phyloP scores from a whole-genome alignment of 164 flowering plant species.

The Saururus chinensis region DNA sequence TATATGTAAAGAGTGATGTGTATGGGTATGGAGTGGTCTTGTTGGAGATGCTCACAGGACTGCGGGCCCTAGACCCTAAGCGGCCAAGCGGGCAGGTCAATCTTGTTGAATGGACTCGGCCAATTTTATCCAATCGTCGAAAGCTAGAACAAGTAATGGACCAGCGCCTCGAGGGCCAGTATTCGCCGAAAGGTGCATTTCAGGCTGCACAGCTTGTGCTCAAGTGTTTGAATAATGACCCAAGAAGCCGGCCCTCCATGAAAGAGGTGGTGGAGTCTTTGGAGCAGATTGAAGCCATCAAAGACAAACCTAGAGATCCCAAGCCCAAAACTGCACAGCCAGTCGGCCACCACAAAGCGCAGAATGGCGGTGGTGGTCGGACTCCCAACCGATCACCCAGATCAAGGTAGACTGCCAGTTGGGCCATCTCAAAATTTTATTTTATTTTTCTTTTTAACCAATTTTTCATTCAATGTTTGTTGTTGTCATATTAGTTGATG shows the following conservation, averaged over 20 bases:
- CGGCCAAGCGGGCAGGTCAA: constrained; percentile 54
- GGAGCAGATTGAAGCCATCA: constrained; percentile 31
- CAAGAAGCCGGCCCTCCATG: constrained; percentile 67
- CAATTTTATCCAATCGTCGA: constrained; percentile 34
- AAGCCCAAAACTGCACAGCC: neutral
- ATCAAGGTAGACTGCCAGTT: neutral
- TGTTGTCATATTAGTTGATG: no score
- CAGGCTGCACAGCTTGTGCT: constrained; percentile 53
- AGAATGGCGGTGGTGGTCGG: neutral
- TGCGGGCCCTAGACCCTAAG: constrained; percentile 54
- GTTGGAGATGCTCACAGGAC: constrained; percentile 66
- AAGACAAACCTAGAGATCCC: constrained; percentile 24
- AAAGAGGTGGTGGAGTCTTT: constrained; percentile 50
- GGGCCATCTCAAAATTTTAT: neutral
- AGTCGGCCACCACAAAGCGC: neutral
- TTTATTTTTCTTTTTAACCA: no score
- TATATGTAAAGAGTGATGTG: constrained; percentile 84
- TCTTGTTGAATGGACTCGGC: constrained; percentile 68
- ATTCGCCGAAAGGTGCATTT: constrained; percentile 40
- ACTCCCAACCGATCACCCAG: neutral
- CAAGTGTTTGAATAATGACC: constrained; percentile 49
- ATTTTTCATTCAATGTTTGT: no score
- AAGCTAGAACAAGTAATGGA: constrained; percentile 52
- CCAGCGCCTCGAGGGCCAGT: constrained; percentile 41
- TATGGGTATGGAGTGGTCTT: constrained; percentile 85